phyloP scores from a whole-genome alignment of 495 filamentous ascomycete genomes.

The Astrothelium macrocarpum region DNA sequence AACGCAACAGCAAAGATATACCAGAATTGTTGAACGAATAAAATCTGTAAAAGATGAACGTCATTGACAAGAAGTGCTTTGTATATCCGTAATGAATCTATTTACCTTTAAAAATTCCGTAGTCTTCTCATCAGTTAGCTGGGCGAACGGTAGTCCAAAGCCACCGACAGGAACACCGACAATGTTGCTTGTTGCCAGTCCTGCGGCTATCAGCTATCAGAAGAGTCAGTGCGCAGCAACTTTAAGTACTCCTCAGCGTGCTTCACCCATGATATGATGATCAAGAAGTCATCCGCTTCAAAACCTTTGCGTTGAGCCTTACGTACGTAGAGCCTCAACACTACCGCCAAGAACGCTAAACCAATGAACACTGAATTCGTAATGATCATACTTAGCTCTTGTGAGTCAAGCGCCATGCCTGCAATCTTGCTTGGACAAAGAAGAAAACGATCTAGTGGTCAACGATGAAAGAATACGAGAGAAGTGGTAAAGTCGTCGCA shows the following conservation, averaged over 20 bases:
- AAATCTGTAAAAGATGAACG: neutral
- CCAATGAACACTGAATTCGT: conserved; percentile 3
- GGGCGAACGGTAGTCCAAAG: neutral
- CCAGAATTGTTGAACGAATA: conserved; percentile 3
- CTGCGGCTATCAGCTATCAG: neutral
- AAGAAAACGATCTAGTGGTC: neutral
- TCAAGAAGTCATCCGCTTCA: neutral
- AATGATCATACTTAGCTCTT: neutral
- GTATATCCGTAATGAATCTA: no score
- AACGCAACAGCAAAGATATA: conserved; percentile 1
- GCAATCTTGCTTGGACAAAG: neutral
- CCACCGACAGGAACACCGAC: neutral
- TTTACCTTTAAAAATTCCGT: neutral
- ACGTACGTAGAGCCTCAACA: conserved; percentile 1
- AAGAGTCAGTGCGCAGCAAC: neutral
- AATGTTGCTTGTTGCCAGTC: conserved; percentile 1
- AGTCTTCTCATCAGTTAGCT: neutral
- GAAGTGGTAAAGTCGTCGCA: neutral
- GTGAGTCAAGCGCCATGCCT: neutral
- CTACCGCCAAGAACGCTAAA: neutral
- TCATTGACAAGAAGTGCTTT: no score
- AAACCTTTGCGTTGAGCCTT: neutral
- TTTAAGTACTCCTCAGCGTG: neutral
- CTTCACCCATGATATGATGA: neutral
- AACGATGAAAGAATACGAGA: neutral